Evolutionary conservation across 441 rosid species (phyloP).

Genomic region (Hura crepitans): DNA sequence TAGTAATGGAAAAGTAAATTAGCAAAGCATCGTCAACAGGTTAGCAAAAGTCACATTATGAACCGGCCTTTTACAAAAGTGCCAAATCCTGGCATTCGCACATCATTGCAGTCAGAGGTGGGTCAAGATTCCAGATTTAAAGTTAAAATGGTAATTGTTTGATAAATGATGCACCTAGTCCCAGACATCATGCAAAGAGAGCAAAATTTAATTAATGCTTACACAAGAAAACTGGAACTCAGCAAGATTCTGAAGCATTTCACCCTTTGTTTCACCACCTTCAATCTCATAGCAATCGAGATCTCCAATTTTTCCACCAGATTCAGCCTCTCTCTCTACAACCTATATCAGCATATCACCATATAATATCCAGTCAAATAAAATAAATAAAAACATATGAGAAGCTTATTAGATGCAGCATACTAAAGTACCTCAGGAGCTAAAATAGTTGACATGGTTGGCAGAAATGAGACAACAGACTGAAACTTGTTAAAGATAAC

Average conservation of each 20-base stretch:
- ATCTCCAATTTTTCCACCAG: slow-evolving; percentile 83
- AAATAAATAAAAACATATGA: background rate
- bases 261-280: slow-evolving; percentile 92
- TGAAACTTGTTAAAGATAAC: slow-evolving; percentile 90
- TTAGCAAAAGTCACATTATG: background rate
- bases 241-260: slow-evolving; percentile 77
- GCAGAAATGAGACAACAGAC: slow-evolving; percentile 68
- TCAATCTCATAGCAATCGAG: slow-evolving; percentile 92
- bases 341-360: slow-evolving; percentile 36
- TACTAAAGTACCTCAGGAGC: slow-evolving; percentile 68
- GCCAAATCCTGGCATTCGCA: background rate
- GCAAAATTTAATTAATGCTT: slow-evolving; percentile 31
- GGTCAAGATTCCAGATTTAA: slow-evolving; percentile 8
- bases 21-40: slow-evolving; percentile 7
- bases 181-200: background rate
- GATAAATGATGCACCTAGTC: background rate
- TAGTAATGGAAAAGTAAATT: background rate
- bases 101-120: background rate
- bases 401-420: slow-evolving; percentile 8
- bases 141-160: background rate
- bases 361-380: slow-evolving; percentile 17
- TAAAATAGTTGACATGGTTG: slow-evolving; percentile 74
- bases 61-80: background rate
- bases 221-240: slow-evolving; percentile 98
- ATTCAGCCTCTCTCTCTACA: slow-evolving; percentile 80